Conservation (phyloP, 202 grass and related monocot species). For the Carex arenaria region DNA sequence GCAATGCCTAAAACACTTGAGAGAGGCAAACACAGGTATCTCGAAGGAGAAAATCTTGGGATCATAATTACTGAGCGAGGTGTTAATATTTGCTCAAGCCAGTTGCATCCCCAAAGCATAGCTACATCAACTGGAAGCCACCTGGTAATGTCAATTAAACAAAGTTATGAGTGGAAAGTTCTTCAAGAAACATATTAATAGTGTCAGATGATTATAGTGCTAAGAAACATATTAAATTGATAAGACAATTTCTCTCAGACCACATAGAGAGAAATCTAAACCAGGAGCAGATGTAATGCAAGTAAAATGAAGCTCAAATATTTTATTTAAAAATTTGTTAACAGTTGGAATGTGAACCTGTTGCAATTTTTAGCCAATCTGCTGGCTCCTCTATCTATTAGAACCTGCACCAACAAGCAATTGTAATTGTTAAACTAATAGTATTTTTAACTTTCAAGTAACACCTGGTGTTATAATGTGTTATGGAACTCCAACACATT, state of each 20-base stretch:
- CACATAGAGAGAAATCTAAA: background rate
- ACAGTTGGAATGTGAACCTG: slow-evolving; percentile 35
- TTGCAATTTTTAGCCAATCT: slow-evolving; percentile 48
- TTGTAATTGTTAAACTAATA: background rate
- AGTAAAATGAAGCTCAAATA: background rate
- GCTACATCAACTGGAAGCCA: slow-evolving; percentile 82
- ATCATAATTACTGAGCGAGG: slow-evolving; percentile 48
- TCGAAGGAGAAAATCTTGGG: slow-evolving; percentile 60
- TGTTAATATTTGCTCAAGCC: slow-evolving; percentile 64
- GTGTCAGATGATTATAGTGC: background rate
- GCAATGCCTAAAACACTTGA: slow-evolving; percentile 53
- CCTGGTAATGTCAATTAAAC: slow-evolving; percentile 32
- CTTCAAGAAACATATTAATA: background rate
- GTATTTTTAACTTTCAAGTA: background rate
- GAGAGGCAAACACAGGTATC: slow-evolving; percentile 61
- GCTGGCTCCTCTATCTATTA: slow-evolving; percentile 71
- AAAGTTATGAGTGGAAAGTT: background rate
- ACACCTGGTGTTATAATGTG: background rate
- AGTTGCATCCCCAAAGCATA: slow-evolving; percentile 46
- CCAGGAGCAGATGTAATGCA: background rate
- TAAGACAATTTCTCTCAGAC: background rate
- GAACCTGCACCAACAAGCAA: slow-evolving; percentile 35
- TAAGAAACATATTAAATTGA: background rate
- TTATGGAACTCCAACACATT: background rate
- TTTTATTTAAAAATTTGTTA: background rate